Evolutionary conservation across 2,329 filamentous ascomycete species (phyloP), one percentile per base, ranked within the genome.

Genomic region (Geoglossum cookeanum): DNA sequence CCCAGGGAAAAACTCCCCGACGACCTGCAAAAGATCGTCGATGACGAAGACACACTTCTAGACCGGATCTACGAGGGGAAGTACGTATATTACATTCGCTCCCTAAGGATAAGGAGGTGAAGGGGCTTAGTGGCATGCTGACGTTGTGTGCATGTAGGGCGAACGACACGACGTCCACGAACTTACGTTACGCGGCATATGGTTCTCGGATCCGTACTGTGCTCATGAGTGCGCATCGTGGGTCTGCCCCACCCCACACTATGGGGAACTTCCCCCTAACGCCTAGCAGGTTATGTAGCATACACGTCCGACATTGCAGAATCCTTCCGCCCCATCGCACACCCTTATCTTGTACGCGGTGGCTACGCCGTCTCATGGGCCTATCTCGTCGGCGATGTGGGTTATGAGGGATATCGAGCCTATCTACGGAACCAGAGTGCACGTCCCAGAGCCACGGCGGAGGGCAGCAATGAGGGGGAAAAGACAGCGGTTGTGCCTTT

Each of bases 281-380:
- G 13, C 22, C 22, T 6, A 29, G 5, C 22, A 49, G 47, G 48
- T 29, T 98, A 98, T 66, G 89, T 98, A 54, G 92, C 92, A 58
- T 98, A 98, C 69, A 97, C 92, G 0, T 90, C 84, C 22, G 91
- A 97, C 65, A 91, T 98, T 61, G 92, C 92, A 68, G 92, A 98
- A 70, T 94, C 87, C 0, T 98, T 98, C 71, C 81, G 92, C 1
- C 92, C 92, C 0, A 78, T 98, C 44, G 90, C 91, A 3, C 90
- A 96, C 67, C 91, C 89, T 0, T 82, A 77, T 64, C 72, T 94
- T 2, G 85, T 98, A 9, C 80, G 84, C 59, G 75, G 80, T 53
- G 92, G 92, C 4, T 98, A 98, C 67, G 91, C 80, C 54, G 75
- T 98, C 47, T 94, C 87, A 1, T 97, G 92, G 92, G 75, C 85